Conservation (phyloP, 192 early-diverging fungal genomes). For the Globomyces pollinis-pini region DNA sequence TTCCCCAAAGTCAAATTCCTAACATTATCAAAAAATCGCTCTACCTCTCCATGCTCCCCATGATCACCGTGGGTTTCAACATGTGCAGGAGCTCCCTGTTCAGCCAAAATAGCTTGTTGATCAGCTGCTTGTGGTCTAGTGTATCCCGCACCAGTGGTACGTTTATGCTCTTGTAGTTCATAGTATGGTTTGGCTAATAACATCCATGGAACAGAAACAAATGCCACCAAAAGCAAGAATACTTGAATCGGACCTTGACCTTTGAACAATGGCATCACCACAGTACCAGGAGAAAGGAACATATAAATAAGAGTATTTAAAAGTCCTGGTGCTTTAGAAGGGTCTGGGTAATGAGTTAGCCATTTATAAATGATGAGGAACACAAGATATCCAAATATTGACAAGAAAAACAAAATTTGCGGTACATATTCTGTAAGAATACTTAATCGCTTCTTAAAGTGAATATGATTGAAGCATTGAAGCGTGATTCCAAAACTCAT, state of each 20-base stretch:
- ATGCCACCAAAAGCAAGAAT: constrained; percentile 69
- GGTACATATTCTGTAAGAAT: constrained; percentile 87
- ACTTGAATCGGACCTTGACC: constrained; percentile 84
- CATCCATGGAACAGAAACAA: constrained; percentile 97
- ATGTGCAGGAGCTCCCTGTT: constrained; percentile 3
- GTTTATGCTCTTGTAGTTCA: constrained; percentile 68
- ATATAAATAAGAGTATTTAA: constrained; percentile 99
- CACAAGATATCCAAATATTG: constrained; percentile 93
- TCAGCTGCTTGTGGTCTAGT: constrained; percentile 37
- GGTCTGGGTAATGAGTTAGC: constrained; percentile 80
- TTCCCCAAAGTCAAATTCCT: constrained; percentile 91
- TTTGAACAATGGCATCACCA: constrained; percentile 65
- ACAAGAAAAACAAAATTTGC: constrained; percentile 87
- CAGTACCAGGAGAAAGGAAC: constrained; percentile 86
- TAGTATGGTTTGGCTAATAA: constrained; percentile 85
- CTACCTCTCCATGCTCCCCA: constrained; percentile 30
- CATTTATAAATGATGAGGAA: constrained; percentile 94
- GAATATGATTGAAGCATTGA: constrained; percentile 80
- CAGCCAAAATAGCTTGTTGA: constrained; percentile 4
- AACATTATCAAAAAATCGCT: neutral
- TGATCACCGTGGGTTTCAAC: constrained; percentile 23
- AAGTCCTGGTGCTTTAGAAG: constrained; percentile 72
- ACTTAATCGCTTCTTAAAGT: constrained; percentile 74
- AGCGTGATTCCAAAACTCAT: constrained; percentile 94
- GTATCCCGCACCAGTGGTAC: constrained; percentile 53